phyloP scores from a whole-genome alignment of 2,329 filamentous ascomycete species.

The Colletotrichum eleusines region DNA sequence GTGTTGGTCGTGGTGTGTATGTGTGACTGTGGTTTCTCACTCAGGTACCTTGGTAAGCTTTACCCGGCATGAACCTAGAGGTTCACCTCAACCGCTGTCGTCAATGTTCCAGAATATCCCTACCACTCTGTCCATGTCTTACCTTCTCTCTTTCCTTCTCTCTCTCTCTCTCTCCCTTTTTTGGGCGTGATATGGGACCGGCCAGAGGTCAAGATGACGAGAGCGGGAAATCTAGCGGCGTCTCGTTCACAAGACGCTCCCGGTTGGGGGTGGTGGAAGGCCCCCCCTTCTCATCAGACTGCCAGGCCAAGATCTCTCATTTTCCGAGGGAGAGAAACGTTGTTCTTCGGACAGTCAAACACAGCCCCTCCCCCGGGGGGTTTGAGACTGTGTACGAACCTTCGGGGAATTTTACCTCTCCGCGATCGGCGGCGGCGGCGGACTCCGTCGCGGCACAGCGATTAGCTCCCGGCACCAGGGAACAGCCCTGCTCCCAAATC shows the following conservation, averaged over 20 bases:
- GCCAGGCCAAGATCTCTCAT: constrained; percentile 22
- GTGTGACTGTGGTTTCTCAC: neutral
- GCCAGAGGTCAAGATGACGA: neutral
- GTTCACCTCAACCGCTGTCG: constrained; percentile 34
- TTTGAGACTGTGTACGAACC: neutral
- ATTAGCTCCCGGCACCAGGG: constrained; percentile 37
- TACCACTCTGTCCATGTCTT: neutral
- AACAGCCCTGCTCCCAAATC: constrained; percentile 21
- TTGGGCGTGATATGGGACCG: neutral
- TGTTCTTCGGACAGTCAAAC: constrained; percentile 18
- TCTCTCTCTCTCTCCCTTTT: too few relatives aligned
- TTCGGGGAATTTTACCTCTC: constrained; percentile 25
- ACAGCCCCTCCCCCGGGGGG: neutral
- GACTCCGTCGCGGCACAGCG: constrained; percentile 35
- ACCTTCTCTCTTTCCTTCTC: neutral
- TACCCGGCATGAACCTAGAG: constrained; percentile 40
- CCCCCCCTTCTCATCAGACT: neutral
- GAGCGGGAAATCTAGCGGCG: neutral
- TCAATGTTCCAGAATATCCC: constrained; percentile 22
- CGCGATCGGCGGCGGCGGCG: constrained; percentile 37
- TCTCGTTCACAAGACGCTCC: constrained; percentile 4
- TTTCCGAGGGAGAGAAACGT: constrained; percentile 14
- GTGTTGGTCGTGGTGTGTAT: constrained; percentile 6
- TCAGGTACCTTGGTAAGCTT: too few relatives aligned
- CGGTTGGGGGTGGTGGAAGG: neutral